Evolutionary conservation across 1,284 basidiomycete species (phyloP).

Genomic region (Austropuccinia psidii): DNA sequence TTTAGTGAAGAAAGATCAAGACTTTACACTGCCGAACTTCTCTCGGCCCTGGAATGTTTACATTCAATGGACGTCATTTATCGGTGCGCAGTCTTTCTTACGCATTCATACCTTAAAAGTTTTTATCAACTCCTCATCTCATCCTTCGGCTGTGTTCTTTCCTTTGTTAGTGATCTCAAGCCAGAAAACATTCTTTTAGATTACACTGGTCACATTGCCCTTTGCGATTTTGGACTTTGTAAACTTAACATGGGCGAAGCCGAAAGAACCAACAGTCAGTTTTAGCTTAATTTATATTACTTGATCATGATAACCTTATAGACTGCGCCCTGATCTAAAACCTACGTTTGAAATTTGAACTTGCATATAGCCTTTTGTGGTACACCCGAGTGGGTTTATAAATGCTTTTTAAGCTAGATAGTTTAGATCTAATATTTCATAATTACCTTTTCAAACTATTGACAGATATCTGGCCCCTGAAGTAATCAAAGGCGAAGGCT

Average conservation of each 20-base stretch:
- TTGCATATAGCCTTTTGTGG: constrained; percentile 28
- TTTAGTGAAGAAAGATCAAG: constrained; percentile 85
- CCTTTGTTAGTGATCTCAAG: constrained; percentile 63
- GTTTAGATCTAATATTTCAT: background rate
- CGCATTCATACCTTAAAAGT: background rate
- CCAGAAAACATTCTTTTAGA: constrained; percentile 96
- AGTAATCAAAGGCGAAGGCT: constrained; percentile 47
- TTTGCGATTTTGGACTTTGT: constrained; percentile 94
- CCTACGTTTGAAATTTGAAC: background rate
- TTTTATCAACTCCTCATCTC: background rate
- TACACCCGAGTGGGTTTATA: constrained; percentile 24
- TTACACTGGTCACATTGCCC: constrained; percentile 89
- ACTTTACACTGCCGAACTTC: constrained; percentile 91
- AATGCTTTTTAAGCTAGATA: background rate
- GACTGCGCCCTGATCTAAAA: background rate
- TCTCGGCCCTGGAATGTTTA: constrained; percentile 85
- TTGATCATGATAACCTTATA: background rate
- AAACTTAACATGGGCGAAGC: constrained; percentile 69
- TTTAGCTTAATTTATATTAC: background rate
- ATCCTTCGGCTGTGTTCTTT: background rate
- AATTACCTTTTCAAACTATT: constrained; percentile 30
- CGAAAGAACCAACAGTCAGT: constrained; percentile 37
- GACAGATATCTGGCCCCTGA: constrained; percentile 48
- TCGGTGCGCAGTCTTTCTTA: constrained; percentile 44
- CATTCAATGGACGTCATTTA: constrained; percentile 98